Percentiles rank a stretch among this genome's conserved stretches.
Evolutionary conservation across 768 basidiomycete species (phyloP).

Genomic region (Kondoa subrosea): DNA sequence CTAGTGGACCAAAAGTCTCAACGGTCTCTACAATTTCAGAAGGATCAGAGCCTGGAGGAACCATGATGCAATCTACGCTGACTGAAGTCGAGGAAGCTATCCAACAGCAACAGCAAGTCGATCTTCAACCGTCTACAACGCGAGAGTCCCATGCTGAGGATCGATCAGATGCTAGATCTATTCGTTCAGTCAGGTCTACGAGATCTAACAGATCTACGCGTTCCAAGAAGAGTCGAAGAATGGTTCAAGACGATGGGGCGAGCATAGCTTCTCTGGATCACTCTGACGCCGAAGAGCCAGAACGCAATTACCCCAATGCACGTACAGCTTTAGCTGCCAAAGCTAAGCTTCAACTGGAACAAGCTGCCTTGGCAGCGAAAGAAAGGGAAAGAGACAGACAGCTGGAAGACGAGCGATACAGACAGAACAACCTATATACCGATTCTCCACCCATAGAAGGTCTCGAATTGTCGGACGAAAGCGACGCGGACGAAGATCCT

Average conservation of each 20-base stretch:
- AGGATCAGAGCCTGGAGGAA: background rate
- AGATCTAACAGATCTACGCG: conserved; percentile 45
- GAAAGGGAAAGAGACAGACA: conserved; percentile 23
- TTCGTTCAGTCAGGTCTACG: conserved; percentile 53
- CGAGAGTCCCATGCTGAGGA: conserved; percentile 35
- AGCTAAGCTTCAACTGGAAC: conserved; percentile 32
- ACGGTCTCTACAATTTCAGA: background rate
- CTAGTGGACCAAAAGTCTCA: background rate
- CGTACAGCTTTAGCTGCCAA: conserved; percentile 33
- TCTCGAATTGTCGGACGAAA: conserved; percentile 16
- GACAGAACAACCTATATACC: too few relatives aligned
- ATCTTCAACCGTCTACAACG: background rate
- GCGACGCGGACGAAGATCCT: conserved; percentile 8
- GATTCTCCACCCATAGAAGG: conserved; percentile 21
- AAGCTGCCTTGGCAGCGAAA: conserved; percentile 25
- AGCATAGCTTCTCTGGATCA: conserved; percentile 17
- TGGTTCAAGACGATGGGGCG: conserved; percentile 15
- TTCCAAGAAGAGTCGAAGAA: conserved; percentile 20
- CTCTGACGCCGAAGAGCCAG: conserved; percentile 23
- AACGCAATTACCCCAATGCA: conserved; percentile 24
- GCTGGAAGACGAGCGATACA: conserved; percentile 20
- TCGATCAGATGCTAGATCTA: conserved; percentile 44
- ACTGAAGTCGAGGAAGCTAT: conserved; percentile 1
- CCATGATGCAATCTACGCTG: conserved; percentile 5
- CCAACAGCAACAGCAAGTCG: background rate